Evolutionary conservation across 768 basidiomycete species (phyloP), one percentile per base, ranked within the genome.

Genomic region (Russula ochroleuca): DNA sequence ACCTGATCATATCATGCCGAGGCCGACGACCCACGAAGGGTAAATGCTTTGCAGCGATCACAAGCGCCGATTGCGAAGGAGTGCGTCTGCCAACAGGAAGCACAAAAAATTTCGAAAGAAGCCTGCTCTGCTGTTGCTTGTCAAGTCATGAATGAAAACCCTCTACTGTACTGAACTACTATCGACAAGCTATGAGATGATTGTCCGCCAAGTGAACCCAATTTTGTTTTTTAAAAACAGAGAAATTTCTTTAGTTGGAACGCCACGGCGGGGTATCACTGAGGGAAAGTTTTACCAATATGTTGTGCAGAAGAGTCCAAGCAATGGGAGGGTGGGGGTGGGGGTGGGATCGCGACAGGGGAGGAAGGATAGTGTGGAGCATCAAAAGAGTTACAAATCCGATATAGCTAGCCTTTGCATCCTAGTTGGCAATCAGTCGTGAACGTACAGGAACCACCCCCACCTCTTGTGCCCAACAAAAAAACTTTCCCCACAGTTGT

Each of bases 351-450:
- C 25, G 37, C 40, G 3, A 51, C 11, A 5, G 17, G 11, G 21
- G n/a, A 23, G 23, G 35, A 15, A 31, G 40, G 33, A 19, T 37
- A 47, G 31, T 41, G 35, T 21, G 37, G 33, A 47, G n/a, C 33
- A 61, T 23, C 43, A 15, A 41, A 21, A 41, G 25, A 47, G 45
- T 11, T 51, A 41, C 11, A 40, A 31, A 55, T 61, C 52, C 61
- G 40, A 61, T n/a, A 61, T 61, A 55, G 53, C 45, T 54, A 55
- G 19, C 43, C 33, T 28, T 55, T 61, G 60, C 52, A 61, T 47
- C 55, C 53, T 54, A 54, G 19, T 54, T 61, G n/a, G 51, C 53
- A 49, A 61, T 35, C 41, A 37, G n/a, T 43, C 37, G 17, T 61
- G 49, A 59, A 59, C 52, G 52, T 55, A 61, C 60, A 61, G 8